Percentiles rank a stretch among this genome's conserved stretches.
Evolutionary conservation across 352 stramenopile genomes (phyloP).

Genomic region (Globisporangium nagaii): DNA sequence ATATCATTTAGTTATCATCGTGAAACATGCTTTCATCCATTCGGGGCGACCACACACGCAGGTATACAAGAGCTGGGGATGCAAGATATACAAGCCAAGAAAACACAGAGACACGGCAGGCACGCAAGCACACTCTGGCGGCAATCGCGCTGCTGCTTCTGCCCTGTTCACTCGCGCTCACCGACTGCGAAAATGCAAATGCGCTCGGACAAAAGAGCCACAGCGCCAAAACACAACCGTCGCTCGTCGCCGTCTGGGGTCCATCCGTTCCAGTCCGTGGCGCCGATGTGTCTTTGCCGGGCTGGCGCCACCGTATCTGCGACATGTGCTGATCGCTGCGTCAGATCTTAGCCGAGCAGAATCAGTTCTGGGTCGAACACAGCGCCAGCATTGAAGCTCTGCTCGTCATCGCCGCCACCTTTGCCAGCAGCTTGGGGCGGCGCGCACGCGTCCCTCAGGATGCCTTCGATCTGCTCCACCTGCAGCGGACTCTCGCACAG

Average conservation of each 20-base stretch:
- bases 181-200: conserved; percentile 1
- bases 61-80: background rate
- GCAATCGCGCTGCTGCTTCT: background rate
- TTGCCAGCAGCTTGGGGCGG: background rate
- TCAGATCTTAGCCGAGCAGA: conserved; percentile 8
- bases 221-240: background rate
- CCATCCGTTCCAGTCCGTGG: conserved; percentile 6
- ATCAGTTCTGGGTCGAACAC: conserved; percentile 21
- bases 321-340: too few species aligned
- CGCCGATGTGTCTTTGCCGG: background rate
- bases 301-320: background rate
- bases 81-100: too few species aligned
- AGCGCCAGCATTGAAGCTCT: background rate
- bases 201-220: too few species aligned
- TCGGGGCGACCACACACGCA: background rate
- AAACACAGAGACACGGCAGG: too few species aligned
- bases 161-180: background rate
- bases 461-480: conserved; percentile 16
- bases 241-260: background rate
- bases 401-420: background rate
- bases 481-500: conserved; percentile 29
- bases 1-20: conserved; percentile 74
- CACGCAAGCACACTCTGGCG: too few species aligned
- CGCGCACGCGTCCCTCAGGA: conserved; percentile 29
- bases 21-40: conserved; percentile 31